Evolutionary conservation across 1,284 basidiomycete genomes (phyloP), one percentile per base, ranked within the genome.

Genomic region (Phylloporus sp.): DNA sequence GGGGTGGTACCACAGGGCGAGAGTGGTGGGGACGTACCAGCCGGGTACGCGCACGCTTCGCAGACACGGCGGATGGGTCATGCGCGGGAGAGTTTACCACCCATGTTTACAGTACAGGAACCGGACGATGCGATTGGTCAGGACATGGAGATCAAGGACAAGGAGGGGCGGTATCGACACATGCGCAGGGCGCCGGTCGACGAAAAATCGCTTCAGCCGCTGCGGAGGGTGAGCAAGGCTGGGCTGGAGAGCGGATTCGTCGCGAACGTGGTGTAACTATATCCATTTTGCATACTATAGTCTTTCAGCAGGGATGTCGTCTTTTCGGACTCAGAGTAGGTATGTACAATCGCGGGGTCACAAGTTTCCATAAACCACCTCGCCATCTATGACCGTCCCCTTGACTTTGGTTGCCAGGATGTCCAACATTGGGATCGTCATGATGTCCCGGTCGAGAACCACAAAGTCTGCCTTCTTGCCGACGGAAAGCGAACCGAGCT

Each of bases 391-490:
- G n/a, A 90, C 79, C 0, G 91, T 92, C 24, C 85, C 84, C 57
- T 79, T 78, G 18, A 89, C 90, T 60, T 79, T 80, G 1, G 87
- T 80, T 34, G 74, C 68, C 58, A 90, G 72, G 61, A 91, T 86
- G 63, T 92, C 87, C 2, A 78, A 74, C 15, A 80, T 73, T 0
- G 86, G 82, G 2, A 89, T 80, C 1, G 78, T 83, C 86, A 96
- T 88, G 66, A 96, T 90, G 78, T 97, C 86, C 47, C 84, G 83
- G 71, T 95, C 88, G 60, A 95, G 81, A 10, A 96, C 78, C 28
- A 95, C 91, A 66, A 93, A 94, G 74, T 98, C 95, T 8, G 95
- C 95, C 67, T 88, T 86, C 76, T 94, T 94, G 5, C 94, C 93
- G 0, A 81, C 75, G 2, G 78, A 79, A 47, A 98, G 81, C 0